These are phyloP conservation scores for Yamadazyma conglobata DNA, from an alignment of 1,139 yeast species.

Conservation along the genomic window DNA sequence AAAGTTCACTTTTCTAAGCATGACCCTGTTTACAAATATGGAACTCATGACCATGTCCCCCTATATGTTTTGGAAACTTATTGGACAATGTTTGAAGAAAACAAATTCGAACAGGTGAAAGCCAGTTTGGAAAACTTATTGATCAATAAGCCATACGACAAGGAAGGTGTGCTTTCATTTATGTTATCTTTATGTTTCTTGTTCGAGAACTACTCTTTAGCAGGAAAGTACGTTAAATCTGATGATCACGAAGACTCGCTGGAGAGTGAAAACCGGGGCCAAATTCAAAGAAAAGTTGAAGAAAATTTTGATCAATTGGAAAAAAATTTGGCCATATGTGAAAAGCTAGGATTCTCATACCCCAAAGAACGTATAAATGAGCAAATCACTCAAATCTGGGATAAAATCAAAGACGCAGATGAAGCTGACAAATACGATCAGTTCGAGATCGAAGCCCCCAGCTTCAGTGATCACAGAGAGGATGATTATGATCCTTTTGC, in stretches of 20 bases:
- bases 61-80: constrained; percentile 33
- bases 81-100: constrained; percentile 32
- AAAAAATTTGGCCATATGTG: constrained; percentile 26
- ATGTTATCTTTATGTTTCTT: constrained; percentile 29
- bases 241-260: constrained; percentile 3
- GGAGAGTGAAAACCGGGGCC: constrained; percentile 12
- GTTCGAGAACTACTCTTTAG: constrained; percentile 16
- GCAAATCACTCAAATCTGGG: constrained; percentile 10
- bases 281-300: constrained; percentile 9
- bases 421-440: constrained; percentile 3
- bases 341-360: constrained; percentile 25
- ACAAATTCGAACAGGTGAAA: constrained; percentile 23
- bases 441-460: constrained; percentile 1
- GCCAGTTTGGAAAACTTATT: constrained; percentile 37
- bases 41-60: constrained; percentile 36
- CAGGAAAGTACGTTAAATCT: constrained; percentile 9
- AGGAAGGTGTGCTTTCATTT: constrained; percentile 41
- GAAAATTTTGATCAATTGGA: constrained; percentile 19
- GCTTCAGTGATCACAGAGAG: too few species aligned
- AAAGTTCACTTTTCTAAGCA: constrained; percentile 10
- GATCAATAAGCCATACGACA: constrained; percentile 43
- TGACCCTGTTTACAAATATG: constrained; percentile 42
- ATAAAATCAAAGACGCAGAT: constrained; percentile 9
- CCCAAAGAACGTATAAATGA: constrained; percentile 23
- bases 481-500: too few species aligned